Base-by-base conservation (phyloP, 345 rosid species). In the Triadica sebifera region DNA sequence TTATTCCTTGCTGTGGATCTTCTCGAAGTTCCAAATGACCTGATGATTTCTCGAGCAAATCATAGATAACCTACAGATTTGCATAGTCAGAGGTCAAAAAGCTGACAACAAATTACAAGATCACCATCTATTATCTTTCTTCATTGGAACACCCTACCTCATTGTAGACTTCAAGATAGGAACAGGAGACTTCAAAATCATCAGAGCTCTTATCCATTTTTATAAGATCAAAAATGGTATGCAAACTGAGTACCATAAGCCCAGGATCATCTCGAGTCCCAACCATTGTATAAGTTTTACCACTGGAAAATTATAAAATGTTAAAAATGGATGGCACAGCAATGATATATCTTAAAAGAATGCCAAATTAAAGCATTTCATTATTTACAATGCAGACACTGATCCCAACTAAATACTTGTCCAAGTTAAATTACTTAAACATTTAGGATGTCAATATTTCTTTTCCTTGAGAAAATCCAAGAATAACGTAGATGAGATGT, bases 251-350 rank as follows among this genome's bases (percentile, higher is more conserved):
- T 86, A 94, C 95, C 98, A 94, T 94, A 76, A 94, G 90, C 76
- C 98, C 98, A 65, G 98, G 98, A 78, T 94, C 98, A 78, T 83
- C 83, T 73, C 74, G 76, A 46, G 87, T 87, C 79, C 98, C 98
- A 79, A 94, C 97, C 97, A 94, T 94, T 29, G 98, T 90, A 81
- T 92, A 87, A 51, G 98, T 94, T 82, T 94, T 94, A 46, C 97
- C 98, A 56, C 98, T 94, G 88, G 49, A 52, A 73, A 75, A 49
- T 67, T 0, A 29, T 34, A 49, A 49, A 8, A 67, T 15, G 53
- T 45, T 46, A 24, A 67, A 67, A 67, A 45, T 25, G 12, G 39
- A 25, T 12, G 56, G 57, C 5, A 22, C 70, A 64, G 25, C 16
- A 41, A 41, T 9, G 50, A 9, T 64, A 17, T 20, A 61, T 53